phyloP scores from a whole-genome alignment of 768 basidiomycete species.

The Tricholoma sp. region DNA sequence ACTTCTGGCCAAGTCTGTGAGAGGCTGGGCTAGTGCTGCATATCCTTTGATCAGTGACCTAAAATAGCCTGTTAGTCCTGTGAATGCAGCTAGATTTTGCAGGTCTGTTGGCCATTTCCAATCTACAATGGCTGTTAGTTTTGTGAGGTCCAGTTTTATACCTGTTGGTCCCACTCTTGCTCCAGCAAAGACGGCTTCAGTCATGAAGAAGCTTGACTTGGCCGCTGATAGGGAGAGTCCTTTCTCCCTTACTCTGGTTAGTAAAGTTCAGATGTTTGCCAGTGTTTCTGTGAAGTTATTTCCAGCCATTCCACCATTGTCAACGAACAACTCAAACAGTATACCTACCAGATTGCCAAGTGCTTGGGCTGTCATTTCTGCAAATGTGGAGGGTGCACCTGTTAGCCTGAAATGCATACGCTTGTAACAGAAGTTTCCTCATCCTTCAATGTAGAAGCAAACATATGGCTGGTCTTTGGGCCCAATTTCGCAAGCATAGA shows the following conservation, averaged over 20 bases:
- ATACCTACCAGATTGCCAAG: constrained; percentile 11
- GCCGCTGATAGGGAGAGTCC: constrained; percentile 9
- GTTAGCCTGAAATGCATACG: not conserved
- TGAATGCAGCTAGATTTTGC: constrained; percentile 10
- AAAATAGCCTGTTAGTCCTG: constrained; percentile 23
- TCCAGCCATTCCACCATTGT: constrained; percentile 11
- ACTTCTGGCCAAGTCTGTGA: constrained; percentile 23
- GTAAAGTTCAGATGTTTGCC: constrained; percentile 1
- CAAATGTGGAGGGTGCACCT: constrained; percentile 6
- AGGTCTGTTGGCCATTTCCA: constrained; percentile 3
- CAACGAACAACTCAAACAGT: constrained; percentile 9
- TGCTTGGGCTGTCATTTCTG: constrained; percentile 11
- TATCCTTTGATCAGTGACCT: constrained; percentile 29
- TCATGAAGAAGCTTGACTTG: constrained; percentile 28
- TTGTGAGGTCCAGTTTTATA: constrained; percentile 28
- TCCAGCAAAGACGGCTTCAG: constrained; percentile 31
- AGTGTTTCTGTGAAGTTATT: constrained; percentile 4
- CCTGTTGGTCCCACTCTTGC: constrained; percentile 26
- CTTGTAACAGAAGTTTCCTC: constrained; percentile 8
- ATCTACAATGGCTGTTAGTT: constrained; percentile 19
- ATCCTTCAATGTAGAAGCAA: constrained; percentile 35
- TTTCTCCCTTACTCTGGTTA: constrained; percentile 20
- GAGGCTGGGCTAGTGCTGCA: constrained; percentile 22
- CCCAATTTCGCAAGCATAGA: not conserved
- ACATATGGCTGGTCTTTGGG: constrained; percentile 12